These are phyloP conservation scores for Brachypodium distachyon DNA, from an alignment of 202 grass and related monocot species.

Conservation along the genomic window DNA sequence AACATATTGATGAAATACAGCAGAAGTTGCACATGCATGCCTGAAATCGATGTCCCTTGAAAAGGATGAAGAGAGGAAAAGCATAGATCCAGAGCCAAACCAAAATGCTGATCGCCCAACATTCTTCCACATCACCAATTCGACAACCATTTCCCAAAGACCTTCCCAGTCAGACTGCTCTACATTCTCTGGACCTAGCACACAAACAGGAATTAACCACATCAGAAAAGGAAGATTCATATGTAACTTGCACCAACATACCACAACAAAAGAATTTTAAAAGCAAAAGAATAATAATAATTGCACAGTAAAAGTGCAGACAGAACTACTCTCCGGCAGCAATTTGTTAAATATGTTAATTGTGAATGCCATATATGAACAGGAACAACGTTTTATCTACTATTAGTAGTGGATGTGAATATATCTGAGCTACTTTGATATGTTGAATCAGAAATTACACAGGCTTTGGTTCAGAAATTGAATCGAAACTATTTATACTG, in stretches of 20 bases:
- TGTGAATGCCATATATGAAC: background rate
- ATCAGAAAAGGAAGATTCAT: background rate
- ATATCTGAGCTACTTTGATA: too few species aligned
- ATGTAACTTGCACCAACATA: background rate
- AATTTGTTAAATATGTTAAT: background rate
- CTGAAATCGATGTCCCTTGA: slow-evolving; percentile 53
- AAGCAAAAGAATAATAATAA: background rate
- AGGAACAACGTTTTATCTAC: background rate
- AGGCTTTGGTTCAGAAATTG: background rate
- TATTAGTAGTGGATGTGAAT: too few species aligned
- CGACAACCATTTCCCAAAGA: slow-evolving; percentile 27
- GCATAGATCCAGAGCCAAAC: slow-evolving; percentile 57
- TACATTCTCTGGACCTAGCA: background rate
- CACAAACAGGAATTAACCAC: background rate
- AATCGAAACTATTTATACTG: background rate
- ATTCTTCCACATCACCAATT: slow-evolving; percentile 73
- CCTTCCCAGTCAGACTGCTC: slow-evolving; percentile 9
- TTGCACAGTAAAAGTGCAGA: background rate
- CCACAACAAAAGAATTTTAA: background rate
- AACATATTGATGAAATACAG: background rate
- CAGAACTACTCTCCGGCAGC: background rate
- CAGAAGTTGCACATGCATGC: slow-evolving; percentile 20
- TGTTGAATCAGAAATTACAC: background rate
- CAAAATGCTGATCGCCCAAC: slow-evolving; percentile 53
- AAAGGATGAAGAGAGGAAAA: slow-evolving; percentile 58